Evolutionary conservation across 2,329 filamentous ascomycete species (phyloP).

Genomic region (Diaporthe batatas): DNA sequence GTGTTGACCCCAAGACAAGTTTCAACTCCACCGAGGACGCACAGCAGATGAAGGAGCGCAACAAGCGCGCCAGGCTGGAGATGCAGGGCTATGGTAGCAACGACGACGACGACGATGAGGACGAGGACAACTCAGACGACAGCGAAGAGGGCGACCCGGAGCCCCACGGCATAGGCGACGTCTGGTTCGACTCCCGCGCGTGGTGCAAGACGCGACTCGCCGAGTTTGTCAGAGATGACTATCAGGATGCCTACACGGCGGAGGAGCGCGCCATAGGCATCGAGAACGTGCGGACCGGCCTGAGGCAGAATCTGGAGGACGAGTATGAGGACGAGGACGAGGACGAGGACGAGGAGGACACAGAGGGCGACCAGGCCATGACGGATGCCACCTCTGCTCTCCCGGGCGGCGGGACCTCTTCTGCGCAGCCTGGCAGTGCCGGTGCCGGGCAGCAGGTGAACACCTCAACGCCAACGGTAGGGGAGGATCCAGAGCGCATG

Average conservation of each 20-base stretch:
- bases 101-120: slow-evolving; percentile 44
- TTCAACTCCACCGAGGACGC: slow-evolving; percentile 59
- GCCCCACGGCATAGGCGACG: slow-evolving; percentile 52
- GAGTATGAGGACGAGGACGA: slow-evolving; percentile 68
- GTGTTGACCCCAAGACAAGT: slow-evolving; percentile 48
- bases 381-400: slow-evolving; percentile 39
- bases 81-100: slow-evolving; percentile 58
- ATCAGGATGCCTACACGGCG: slow-evolving; percentile 76
- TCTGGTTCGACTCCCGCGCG: slow-evolving; percentile 54
- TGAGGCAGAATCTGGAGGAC: slow-evolving; percentile 68
- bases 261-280: slow-evolving; percentile 77
- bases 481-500: slow-evolving; percentile 33
- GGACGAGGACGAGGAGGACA: slow-evolving; percentile 65
- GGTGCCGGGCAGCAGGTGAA: slow-evolving; percentile 10
- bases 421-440: slow-evolving; percentile 32
- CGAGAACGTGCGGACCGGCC: slow-evolving; percentile 79
- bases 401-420: slow-evolving; percentile 1
- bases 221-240: slow-evolving; percentile 60
- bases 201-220: slow-evolving; percentile 51
- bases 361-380: slow-evolving; percentile 57
- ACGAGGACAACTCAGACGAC: slow-evolving; percentile 49
- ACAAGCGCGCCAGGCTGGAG: slow-evolving; percentile 45
- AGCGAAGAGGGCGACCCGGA: slow-evolving; percentile 56
- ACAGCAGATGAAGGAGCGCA: slow-evolving; percentile 61
- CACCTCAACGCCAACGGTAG: background rate